Evolutionary conservation across 108 stramenopile genomes (phyloP), one percentile per base, ranked within the genome.

Genomic region (Cyclotella atomus): DNA sequence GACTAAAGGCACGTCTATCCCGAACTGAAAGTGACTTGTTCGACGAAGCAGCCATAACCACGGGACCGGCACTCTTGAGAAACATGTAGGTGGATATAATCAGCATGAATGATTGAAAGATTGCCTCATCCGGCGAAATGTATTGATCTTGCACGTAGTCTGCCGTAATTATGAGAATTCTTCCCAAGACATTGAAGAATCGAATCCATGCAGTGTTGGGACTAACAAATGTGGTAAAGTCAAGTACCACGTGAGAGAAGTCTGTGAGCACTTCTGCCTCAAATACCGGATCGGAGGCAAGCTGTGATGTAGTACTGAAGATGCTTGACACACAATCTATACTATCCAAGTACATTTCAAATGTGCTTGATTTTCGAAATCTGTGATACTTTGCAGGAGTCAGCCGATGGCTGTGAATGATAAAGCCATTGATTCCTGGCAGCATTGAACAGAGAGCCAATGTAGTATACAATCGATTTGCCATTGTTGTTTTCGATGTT

Each of bases 211-310:
- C 71, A 7, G 81, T 82, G 38, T 65, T 59, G 15, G 70, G 76
- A 54, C 56, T 65, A 24, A 82, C 25, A 49, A 77, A 61, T n/a
- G 75, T 73, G 3, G 76, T 41, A 53, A 82, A 66, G 52, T 82
- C 81, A 19, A 82, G 76, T n/a, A 75, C 81, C 16, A 82, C 59
- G 71, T 81, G 80, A 16, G 81, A 82, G 14, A 73, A 62, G 49
- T 82, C 81, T 25, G 27, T 77, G 16, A 82, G 27, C 7, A 82
- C 17, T 36, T 82, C 76, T 29, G 76, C 71, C 38, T 82, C 76
- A 15, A 82, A 35, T 30, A 64, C 36, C 2, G 75, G 76, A 38
- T 80, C 79, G 23, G 79, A 50, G 20, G 69, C 35, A 28, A 79
- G 34, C 25, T 70, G 53, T 2, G 65, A 47, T n/a, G 70, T 27